Base-by-base conservation (phyloP, 2,329 filamentous ascomycete species). In the Scorias spongiosa region DNA sequence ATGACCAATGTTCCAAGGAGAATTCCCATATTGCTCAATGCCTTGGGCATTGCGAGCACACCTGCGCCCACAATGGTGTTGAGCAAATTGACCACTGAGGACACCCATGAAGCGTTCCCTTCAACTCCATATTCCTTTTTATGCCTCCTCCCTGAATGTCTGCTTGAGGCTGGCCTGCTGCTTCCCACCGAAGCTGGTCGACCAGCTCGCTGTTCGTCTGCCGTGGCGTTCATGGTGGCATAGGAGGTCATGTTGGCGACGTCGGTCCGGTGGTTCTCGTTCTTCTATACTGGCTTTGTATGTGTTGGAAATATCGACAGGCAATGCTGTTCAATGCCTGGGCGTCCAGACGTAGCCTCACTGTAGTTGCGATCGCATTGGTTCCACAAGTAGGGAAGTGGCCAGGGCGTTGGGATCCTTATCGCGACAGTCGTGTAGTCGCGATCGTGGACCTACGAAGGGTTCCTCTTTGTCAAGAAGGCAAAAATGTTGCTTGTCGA, bases 11-110 rank as follows among this genome's bases (percentile, higher is more conserved):
- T 74, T 38, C 91, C 91, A 29, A 95, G 74, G 50, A 84, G 69
- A 53, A 98, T 88, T 56, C 91, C 91, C 78, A 96, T 94, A 57
- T 94, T 87, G 11, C 87, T 91, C 65, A 98, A 78, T 39, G 91
- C 89, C 5, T 85, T 80, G n/a, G 89, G 89, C 88, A 95, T 83
- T 41, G 89, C 91, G 37, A 98, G 76, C 2, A 93, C 88, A 43
- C 91, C 91, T 30, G 91, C 89, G 45, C 91, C 91, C 50, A 98
- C 78, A 57, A 98, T 98, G 14, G 91, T 98, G 64, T 98, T 98
- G 51, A 96, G 73, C 51, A 98, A 71, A 63, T 98, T 98, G 66
- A 96, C 82, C 52, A 91, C 82, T 61, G 88, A 94, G 67, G 87
- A 94, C 43, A 81, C 63, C 78, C 84, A 93, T 54, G 84, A 83